These are phyloP conservation scores for Cladosporium oxysporum DNA, from an alignment of 2,329 filamentous ascomycete genomes.

Conservation along the genomic window DNA sequence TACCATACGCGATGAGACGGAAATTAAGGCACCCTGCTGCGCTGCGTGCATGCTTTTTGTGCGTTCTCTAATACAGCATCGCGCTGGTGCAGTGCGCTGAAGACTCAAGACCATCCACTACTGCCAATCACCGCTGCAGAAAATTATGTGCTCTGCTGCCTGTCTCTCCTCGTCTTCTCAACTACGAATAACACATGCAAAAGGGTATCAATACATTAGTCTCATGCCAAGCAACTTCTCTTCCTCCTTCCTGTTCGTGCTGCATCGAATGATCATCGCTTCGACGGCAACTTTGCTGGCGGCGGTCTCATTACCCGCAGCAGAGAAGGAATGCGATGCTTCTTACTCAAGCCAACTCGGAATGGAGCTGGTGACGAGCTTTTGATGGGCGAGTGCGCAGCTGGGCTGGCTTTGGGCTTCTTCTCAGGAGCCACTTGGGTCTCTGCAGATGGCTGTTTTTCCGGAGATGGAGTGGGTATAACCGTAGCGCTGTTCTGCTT, in stretches of 20 bases:
- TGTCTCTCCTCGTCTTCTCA: neutral
- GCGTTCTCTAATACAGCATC: neutral
- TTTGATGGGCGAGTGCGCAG: conserved; percentile 31
- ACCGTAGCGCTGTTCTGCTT: neutral
- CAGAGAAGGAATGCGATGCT: conserved; percentile 51
- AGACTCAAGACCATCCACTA: neutral
- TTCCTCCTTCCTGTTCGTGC: neutral
- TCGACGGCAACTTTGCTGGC: conserved; percentile 15
- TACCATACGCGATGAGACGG: neutral
- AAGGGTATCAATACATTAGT: conserved; percentile 7
- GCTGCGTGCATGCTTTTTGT: neutral
- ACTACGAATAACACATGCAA: neutral
- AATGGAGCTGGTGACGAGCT: conserved; percentile 40
- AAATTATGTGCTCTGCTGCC: neutral
- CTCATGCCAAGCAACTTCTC: neutral
- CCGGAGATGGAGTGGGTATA: conserved; percentile 12
- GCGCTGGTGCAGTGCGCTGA: neutral
- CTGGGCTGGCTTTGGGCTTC: conserved; percentile 19
- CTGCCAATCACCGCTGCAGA: neutral
- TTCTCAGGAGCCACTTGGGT: neutral
- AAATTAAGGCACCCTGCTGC: neutral
- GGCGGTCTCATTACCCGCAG: conserved; percentile 34
- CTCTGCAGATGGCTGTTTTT: neutral
- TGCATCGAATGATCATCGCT: conserved; percentile 1
- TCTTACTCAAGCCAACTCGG: conserved; percentile 53